Evolutionary conservation across 169 alveolate species (phyloP).

Genomic region (Babesia sp.): DNA sequence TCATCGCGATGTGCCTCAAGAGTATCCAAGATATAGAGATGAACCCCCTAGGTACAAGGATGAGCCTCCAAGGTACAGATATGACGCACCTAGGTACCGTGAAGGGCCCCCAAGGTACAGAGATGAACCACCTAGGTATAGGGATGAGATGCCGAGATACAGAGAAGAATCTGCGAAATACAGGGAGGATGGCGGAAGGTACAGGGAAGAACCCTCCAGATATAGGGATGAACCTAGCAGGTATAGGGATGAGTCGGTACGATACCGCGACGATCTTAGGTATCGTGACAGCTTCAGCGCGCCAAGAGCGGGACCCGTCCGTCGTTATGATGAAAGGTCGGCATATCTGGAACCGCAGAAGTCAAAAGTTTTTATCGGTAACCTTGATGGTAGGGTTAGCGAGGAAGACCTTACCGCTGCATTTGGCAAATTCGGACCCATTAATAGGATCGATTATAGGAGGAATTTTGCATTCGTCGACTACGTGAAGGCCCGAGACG

Average conservation of each 20-base stretch:
- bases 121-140: slow-evolving; percentile 27
- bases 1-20: slow-evolving; percentile 26
- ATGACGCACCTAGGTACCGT: slow-evolving; percentile 22
- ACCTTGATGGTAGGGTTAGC: slow-evolving; percentile 77
- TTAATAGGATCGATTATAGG: slow-evolving; percentile 76
- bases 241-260: slow-evolving; percentile 19
- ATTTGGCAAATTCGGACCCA: slow-evolving; percentile 78
- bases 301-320: slow-evolving; percentile 19
- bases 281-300: slow-evolving; percentile 4
- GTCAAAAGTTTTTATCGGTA: slow-evolving; percentile 82
- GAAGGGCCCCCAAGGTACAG: slow-evolving; percentile 29
- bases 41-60: slow-evolving; percentile 28
- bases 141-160: slow-evolving; percentile 21
- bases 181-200: slow-evolving; percentile 19
- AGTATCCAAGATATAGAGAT: slow-evolving; percentile 26
- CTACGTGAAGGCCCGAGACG: slow-evolving; percentile 68
- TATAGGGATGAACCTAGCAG: slow-evolving; percentile 29
- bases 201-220: slow-evolving; percentile 38
- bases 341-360: slow-evolving; percentile 30
- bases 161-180: slow-evolving; percentile 8
- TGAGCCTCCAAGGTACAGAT: slow-evolving; percentile 23
- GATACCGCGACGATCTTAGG: slow-evolving; percentile 23
- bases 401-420: slow-evolving; percentile 80
- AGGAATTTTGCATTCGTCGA: slow-evolving; percentile 83
- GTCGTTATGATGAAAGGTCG: slow-evolving; percentile 7